Evolutionary conservation across 805 yeast genomes (phyloP), one percentile per base, ranked within the genome.

Genomic region (Tetrapisispora fleetii): DNA sequence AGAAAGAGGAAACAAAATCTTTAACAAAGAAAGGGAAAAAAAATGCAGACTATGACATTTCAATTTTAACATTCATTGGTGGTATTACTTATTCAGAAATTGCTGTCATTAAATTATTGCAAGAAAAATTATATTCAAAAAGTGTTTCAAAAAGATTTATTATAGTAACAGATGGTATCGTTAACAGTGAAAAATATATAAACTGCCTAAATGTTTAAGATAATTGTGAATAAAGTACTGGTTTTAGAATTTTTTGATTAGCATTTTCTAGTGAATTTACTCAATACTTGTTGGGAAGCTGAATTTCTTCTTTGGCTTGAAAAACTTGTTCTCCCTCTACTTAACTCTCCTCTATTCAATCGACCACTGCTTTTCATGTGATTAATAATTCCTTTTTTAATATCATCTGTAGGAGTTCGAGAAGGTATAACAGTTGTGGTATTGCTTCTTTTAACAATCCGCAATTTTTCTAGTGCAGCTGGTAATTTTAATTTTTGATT

Each of bases 1-100:
- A 30, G 6, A 27, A 33, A 19, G 41, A 22, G 5, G 33, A 21
- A 11, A 22, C 36, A 21, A 35, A 24, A 19, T 19, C 13, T 32
- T 27, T 50, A 53, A 33, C 27, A 42, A 3, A 52, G 47, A 21
- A 52, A 48, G 33, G 14, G 7, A 22, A 32, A 22, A 52, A 38
- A 41, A 35, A 50, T 5, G 14, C 13, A 9, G 13, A 45, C 11
- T 37, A 37, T 35, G 40, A 45, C 27, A 33, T 33, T 7, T 30
- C 35, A 7, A 17, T 45, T 51, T 55, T 86, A 46, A 77, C 80
- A 8, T 66, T 83, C 52, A 58, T 90, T 38, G 98, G 98, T 14
- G 98, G 99, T 0, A 69, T 90, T 8, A 87, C 97, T 0, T 74
- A 85, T 60, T 80, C 93, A 9, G 99, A 91, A 64, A 70, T 90